Conservation (phyloP, 257 asterid genomes). For the Capsicum rhomboideum region DNA sequence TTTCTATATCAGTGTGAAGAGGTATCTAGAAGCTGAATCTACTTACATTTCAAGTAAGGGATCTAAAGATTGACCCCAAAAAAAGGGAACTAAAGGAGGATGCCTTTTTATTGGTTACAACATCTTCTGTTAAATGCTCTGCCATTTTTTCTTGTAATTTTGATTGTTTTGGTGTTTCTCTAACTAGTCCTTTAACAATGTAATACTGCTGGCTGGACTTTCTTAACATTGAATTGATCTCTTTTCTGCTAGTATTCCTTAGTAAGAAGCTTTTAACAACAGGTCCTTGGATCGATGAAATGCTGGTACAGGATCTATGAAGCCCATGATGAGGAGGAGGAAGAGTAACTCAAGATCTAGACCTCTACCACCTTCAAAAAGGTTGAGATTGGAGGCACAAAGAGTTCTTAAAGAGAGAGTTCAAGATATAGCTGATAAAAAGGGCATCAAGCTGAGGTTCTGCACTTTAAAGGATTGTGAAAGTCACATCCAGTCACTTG, state of each 20-base stretch:
- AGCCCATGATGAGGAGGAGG: slow-evolving; percentile 51
- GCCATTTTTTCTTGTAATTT: not conserved
- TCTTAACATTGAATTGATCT: not conserved
- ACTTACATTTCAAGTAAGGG: not conserved
- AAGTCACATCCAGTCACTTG: slow-evolving; percentile 70
- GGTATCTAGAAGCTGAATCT: not conserved
- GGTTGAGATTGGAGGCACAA: slow-evolving; percentile 92
- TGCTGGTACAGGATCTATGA: slow-evolving; percentile 94
- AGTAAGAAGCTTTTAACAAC: slow-evolving; percentile 53
- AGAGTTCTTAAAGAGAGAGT: slow-evolving; percentile 96
- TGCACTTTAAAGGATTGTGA: slow-evolving; percentile 95
- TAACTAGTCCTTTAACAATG: not conserved
- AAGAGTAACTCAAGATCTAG: slow-evolving; percentile 56
- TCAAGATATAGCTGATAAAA: slow-evolving; percentile 94
- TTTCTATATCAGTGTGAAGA: not conserved
- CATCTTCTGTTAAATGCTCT: not conserved
- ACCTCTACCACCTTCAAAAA: slow-evolving; percentile 95
- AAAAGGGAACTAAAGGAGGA: not conserved
- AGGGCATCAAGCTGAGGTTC: slow-evolving; percentile 90
- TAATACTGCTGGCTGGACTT: not conserved
- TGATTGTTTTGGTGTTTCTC: not conserved
- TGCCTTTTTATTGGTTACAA: not conserved
- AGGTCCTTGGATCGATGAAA: slow-evolving; percentile 81
- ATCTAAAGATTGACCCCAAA: not conserved
- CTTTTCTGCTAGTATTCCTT: slow-evolving; percentile 28